Evolutionary conservation across 2,329 filamentous ascomycete species (phyloP).

Genomic region (Ilyonectria destructans): DNA sequence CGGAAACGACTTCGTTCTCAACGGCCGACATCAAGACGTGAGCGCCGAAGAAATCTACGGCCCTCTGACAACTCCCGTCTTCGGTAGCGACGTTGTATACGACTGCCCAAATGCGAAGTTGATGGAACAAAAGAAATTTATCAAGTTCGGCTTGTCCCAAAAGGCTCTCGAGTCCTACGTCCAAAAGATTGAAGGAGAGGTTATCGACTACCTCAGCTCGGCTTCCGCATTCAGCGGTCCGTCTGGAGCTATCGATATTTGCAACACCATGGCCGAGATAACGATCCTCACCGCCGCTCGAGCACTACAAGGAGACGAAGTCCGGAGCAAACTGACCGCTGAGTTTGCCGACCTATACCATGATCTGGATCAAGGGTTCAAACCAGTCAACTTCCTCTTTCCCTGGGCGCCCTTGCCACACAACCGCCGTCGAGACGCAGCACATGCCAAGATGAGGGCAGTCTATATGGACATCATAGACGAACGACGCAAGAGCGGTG

Average conservation of each 20-base stretch:
- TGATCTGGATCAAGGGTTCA: slow-evolving; percentile 83
- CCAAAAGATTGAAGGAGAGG: slow-evolving; percentile 79
- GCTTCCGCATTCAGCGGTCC: slow-evolving; percentile 71
- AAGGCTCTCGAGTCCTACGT: slow-evolving; percentile 78
- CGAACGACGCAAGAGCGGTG: slow-evolving; percentile 68
- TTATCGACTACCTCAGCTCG: slow-evolving; percentile 74
- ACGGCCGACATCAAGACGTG: slow-evolving; percentile 68
- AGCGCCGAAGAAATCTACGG: slow-evolving; percentile 71
- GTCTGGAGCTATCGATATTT: slow-evolving; percentile 76
- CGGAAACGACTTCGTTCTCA: slow-evolving; percentile 72
- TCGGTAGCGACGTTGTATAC: slow-evolving; percentile 86
- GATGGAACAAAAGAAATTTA: slow-evolving; percentile 92
- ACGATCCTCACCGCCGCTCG: slow-evolving; percentile 87
- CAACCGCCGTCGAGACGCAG: slow-evolving; percentile 80
- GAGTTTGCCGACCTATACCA: slow-evolving; percentile 84
- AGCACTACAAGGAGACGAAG: slow-evolving; percentile 82
- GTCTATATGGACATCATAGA: slow-evolving; percentile 82
- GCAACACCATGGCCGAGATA: slow-evolving; percentile 80
- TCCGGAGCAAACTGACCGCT: slow-evolving; percentile 80
- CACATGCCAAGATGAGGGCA: slow-evolving; percentile 79
- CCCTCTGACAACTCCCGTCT: slow-evolving; percentile 70
- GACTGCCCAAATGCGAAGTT: slow-evolving; percentile 88
- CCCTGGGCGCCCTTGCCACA: slow-evolving; percentile 85
- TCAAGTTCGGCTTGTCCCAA: slow-evolving; percentile 80
- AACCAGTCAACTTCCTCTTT: slow-evolving; percentile 86